Evolutionary conservation across 2,329 filamentous ascomycete genomes (phyloP).

Genomic region (Coleophoma crateriformis): DNA sequence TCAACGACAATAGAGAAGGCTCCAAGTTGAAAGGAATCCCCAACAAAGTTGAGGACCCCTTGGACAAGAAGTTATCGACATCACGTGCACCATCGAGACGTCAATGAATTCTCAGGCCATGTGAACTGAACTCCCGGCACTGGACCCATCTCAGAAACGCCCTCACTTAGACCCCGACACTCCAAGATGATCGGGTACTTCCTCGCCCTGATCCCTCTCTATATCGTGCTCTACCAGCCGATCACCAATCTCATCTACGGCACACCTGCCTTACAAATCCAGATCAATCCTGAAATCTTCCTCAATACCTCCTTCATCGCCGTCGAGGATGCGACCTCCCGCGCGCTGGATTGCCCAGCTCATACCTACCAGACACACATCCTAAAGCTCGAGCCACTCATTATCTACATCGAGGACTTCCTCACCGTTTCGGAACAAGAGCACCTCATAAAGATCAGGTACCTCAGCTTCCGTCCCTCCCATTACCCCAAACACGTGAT

Average conservation of each 20-base stretch:
- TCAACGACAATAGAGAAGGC: no score
- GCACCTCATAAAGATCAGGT: conserved; percentile 49
- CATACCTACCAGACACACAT: conserved; percentile 35
- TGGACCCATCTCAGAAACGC: no score
- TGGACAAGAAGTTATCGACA: no score
- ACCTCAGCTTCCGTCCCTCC: conserved; percentile 8
- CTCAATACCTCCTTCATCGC: conserved; percentile 24
- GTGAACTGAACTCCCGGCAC: no score
- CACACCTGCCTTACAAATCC: not conserved
- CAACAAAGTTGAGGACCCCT: no score
- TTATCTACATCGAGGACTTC: conserved; percentile 54
- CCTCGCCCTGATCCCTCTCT: conserved; percentile 20
- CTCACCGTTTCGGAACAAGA: conserved; percentile 39
- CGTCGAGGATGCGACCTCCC: conserved; percentile 16
- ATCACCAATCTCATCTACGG: conserved; percentile 18
- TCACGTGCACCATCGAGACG: no score
- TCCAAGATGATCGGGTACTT: conserved; percentile 22
- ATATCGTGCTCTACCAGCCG: conserved; percentile 21
- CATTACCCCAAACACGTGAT: not conserved
- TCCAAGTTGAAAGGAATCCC: no score
- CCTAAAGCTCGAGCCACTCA: conserved; percentile 44
- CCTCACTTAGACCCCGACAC: not conserved
- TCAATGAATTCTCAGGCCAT: no score
- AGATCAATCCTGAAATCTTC: conserved; percentile 2
- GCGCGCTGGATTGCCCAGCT: conserved; percentile 11